Evolutionary conservation across 139 green algal genomes (phyloP), one percentile per base, ranked within the genome.

Genomic region (Pleodorina starrii): DNA sequence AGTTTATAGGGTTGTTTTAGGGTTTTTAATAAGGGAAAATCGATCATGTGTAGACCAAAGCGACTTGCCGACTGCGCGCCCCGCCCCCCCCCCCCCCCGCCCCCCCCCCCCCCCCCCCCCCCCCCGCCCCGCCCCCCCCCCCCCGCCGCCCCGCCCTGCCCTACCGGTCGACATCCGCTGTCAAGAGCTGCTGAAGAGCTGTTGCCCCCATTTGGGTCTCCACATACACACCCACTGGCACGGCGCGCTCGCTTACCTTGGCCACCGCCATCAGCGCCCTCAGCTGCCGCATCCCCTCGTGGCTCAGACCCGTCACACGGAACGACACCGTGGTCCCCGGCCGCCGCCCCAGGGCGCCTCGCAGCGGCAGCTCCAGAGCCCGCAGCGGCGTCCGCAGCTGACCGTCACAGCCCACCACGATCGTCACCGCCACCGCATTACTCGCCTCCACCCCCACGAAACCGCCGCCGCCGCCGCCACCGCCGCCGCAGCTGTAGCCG

Each of bases 211-310:
- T n/a, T n/a, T n/a, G n/a, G n/a, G n/a, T n/a, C n/a, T n/a, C n/a
- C n/a, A n/a, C n/a, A n/a, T n/a, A n/a, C n/a, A n/a, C n/a, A n/a
- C n/a, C n/a, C n/a, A n/a, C n/a, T n/a, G n/a, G n/a, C n/a, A n/a
- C n/a, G n/a, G n/a, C n/a, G n/a, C n/a, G n/a, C n/a, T n/a, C 29
- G 3, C 54, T 66, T 66, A 76, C 81, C 59, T 87, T 87, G 27
- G 81, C 81, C 29, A 87, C 19, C 10, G 27, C 60, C 81, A 87
- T 87, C 29, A 87, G 81, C 42, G 81, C 60, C 16, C 81, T 23
- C 42, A 87, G 81, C 60, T 87, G 81, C 29, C 81, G 40, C 81
- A 87, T 87, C n/a, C 81, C 81, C 1, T 87, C 81, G 43, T 87
- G 81, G 44, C 81, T 87, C 36, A 87, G 60, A 27, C 81, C 81